These are phyloP conservation scores for Fusarium sp. DNA, from an alignment of 2,329 filamentous ascomycete species.

Conservation along the genomic window DNA sequence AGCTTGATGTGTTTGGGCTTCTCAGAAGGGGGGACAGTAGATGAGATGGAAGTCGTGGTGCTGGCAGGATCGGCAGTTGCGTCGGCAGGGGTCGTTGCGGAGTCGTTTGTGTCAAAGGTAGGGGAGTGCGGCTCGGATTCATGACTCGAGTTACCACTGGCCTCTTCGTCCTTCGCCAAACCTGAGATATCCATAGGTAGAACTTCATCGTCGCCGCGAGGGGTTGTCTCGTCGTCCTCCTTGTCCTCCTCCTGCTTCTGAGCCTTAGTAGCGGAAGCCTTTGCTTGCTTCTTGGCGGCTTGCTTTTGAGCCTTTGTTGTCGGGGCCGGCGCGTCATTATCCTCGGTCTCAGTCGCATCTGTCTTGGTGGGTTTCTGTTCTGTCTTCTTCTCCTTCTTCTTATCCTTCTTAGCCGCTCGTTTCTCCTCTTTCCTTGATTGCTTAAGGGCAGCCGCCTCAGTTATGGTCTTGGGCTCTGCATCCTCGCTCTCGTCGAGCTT, in stretches of 20 bases:
- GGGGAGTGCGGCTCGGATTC: slow-evolving; percentile 65
- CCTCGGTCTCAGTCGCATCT: slow-evolving; percentile 53
- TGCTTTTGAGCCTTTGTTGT: slow-evolving; percentile 45
- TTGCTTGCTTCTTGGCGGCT: slow-evolving; percentile 48
- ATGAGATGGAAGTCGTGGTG: slow-evolving; percentile 77
- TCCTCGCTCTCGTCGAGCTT: slow-evolving; percentile 52
- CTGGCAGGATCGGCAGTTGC: slow-evolving; percentile 63
- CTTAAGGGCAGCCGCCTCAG: slow-evolving; percentile 62
- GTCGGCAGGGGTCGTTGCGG: slow-evolving; percentile 55
- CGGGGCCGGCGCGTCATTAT: slow-evolving; percentile 39
- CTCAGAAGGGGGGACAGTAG: slow-evolving; percentile 69
- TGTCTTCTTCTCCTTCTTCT: slow-evolving; percentile 58
- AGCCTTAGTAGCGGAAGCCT: slow-evolving; percentile 24
- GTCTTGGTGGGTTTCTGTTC: slow-evolving; percentile 59
- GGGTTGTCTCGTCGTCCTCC: slow-evolving; percentile 25
- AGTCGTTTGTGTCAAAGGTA: slow-evolving; percentile 67
- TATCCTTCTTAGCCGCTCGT: slow-evolving; percentile 62
- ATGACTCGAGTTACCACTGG: slow-evolving; percentile 61
- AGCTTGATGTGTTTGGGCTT: slow-evolving; percentile 75
- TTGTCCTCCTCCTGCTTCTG: slow-evolving; percentile 41
- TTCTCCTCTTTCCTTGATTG: slow-evolving; percentile 67
- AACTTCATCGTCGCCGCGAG: slow-evolving; percentile 31
- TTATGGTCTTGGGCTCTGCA: slow-evolving; percentile 47
- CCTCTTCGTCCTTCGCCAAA: slow-evolving; percentile 58
- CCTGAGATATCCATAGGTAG: slow-evolving; percentile 48